Evolutionary conservation across 331 rosid species (phyloP).

Genomic region (Stylosanthes scabra): DNA sequence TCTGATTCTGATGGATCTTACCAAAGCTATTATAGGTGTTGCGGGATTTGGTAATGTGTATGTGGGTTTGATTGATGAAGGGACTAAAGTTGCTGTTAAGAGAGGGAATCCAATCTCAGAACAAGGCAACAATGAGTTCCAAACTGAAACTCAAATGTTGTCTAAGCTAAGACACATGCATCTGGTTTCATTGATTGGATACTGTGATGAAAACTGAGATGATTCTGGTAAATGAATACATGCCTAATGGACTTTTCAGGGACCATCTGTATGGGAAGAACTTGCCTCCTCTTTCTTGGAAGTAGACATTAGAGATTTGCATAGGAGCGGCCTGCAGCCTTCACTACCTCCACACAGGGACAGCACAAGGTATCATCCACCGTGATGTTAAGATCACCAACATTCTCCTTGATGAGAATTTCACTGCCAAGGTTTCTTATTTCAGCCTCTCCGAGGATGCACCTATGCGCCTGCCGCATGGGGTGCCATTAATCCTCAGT

Average conservation of each 20-base stretch:
- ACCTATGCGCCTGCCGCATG: constrained; percentile 53
- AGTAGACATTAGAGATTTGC: constrained; percentile 61
- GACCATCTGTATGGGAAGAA: constrained; percentile 73
- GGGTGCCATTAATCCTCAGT: constrained; percentile 54
- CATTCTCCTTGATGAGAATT: constrained; percentile 60
- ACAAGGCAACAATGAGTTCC: constrained; percentile 67
- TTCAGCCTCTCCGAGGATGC: constrained; percentile 70
- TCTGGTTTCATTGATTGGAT: constrained; percentile 68
- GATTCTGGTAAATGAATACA: constrained; percentile 67
- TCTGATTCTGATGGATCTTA: constrained; percentile 41
- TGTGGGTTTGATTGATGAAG: constrained; percentile 61
- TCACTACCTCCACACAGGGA: constrained; percentile 70
- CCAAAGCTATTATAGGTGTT: constrained; percentile 62
- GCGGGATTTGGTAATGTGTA: constrained; percentile 75
- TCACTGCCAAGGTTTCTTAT: constrained; percentile 66
- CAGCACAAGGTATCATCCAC: constrained; percentile 69
- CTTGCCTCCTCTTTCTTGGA: constrained; percentile 52
- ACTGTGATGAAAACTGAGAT: constrained; percentile 68
- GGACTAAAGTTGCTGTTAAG: constrained; percentile 62
- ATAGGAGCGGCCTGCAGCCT: constrained; percentile 68
- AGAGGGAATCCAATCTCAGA: constrained; percentile 72
- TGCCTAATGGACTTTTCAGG: constrained; percentile 64
- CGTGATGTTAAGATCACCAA: constrained; percentile 70
- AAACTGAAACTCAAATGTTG: constrained; percentile 67
- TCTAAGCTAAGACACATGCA: constrained; percentile 70